phyloP scores from a whole-genome alignment of 495 filamentous ascomycete genomes.

The Lophiostoma macrostomum region DNA sequence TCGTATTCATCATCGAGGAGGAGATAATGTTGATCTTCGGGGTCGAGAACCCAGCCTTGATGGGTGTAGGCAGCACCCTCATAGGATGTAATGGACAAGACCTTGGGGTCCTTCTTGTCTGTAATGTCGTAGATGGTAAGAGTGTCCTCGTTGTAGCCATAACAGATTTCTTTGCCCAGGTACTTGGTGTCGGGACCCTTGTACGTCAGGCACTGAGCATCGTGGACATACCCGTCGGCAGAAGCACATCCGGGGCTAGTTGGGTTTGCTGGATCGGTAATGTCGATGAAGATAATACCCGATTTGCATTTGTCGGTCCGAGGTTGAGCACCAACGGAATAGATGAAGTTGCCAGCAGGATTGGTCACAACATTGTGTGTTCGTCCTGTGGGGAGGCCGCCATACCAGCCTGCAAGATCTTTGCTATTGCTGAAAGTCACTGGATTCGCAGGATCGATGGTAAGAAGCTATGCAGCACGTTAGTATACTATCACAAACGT shows the following conservation, averaged over 20 bases:
- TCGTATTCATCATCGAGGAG: slow-evolving; percentile 60
- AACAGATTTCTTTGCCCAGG: slow-evolving; percentile 55
- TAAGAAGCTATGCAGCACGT: slow-evolving; percentile 12
- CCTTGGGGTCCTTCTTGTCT: slow-evolving; percentile 43
- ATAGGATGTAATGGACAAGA: slow-evolving; percentile 56
- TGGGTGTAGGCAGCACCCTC: slow-evolving; percentile 57
- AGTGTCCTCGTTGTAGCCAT: slow-evolving; percentile 53
- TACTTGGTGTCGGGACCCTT: slow-evolving; percentile 53
- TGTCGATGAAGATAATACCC: slow-evolving; percentile 55
- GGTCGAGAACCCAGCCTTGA: slow-evolving; percentile 58
- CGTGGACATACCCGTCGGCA: slow-evolving; percentile 57
- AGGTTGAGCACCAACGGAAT: slow-evolving; percentile 49
- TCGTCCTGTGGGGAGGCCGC: slow-evolving; percentile 44
- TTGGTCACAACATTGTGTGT: slow-evolving; percentile 39
- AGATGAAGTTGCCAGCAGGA: slow-evolving; percentile 49
- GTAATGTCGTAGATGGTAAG: slow-evolving; percentile 55
- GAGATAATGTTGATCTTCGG: slow-evolving; percentile 50
- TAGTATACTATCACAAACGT: too few species aligned
- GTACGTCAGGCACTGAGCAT: slow-evolving; percentile 58
- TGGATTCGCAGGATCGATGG: slow-evolving; percentile 25
- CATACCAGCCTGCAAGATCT: slow-evolving; percentile 35
- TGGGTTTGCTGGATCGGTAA: slow-evolving; percentile 40
- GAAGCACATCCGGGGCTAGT: slow-evolving; percentile 50
- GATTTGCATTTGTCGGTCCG: slow-evolving; percentile 46
- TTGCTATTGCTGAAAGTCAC: slow-evolving; percentile 35